Percentiles rank a stretch among this genome's conserved stretches.
Evolutionary conservation across 345 rosid species (phyloP).

Genomic region (Eucalyptus polyanthemos): DNA sequence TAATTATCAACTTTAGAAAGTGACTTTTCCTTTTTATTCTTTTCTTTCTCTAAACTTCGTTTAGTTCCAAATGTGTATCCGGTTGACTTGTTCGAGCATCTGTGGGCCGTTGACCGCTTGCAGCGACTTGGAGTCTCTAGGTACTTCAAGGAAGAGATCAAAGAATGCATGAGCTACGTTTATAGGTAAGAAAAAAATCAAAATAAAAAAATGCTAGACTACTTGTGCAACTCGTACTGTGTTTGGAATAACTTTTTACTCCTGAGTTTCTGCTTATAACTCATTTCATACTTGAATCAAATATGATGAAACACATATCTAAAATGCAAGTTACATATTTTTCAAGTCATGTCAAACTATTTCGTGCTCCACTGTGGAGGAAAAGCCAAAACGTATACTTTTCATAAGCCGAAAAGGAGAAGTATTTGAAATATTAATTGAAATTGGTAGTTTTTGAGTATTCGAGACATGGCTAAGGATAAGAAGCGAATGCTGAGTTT

Average conservation of each 20-base stretch:
- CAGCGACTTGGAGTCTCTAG: conserved; percentile 85
- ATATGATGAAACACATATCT: not conserved
- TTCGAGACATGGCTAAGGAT: not conserved
- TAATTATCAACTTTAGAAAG: not conserved
- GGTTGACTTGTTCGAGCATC: conserved; percentile 78
- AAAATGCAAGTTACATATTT: not conserved
- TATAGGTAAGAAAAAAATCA: conserved; percentile 26
- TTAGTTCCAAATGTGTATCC: conserved; percentile 83
- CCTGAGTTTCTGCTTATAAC: not conserved
- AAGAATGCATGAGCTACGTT: conserved; percentile 51
- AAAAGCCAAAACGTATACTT: not conserved
- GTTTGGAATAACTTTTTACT: not conserved
- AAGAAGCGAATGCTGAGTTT: not conserved
- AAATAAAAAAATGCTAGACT: not conserved
- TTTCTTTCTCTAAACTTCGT: not conserved
- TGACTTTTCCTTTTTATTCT: not conserved
- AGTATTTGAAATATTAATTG: no score
- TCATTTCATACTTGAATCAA: not conserved
- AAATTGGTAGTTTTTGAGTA: not conserved
- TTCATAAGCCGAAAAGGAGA: not conserved
- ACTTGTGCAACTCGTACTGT: not conserved
- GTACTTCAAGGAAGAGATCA: conserved; percentile 54
- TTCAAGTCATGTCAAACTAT: not conserved
- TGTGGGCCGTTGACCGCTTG: conserved; percentile 87
- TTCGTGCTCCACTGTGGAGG: not conserved